Evolutionary conservation across 1,284 basidiomycete genomes (phyloP).

Genomic region (Pterulicium gracile): DNA sequence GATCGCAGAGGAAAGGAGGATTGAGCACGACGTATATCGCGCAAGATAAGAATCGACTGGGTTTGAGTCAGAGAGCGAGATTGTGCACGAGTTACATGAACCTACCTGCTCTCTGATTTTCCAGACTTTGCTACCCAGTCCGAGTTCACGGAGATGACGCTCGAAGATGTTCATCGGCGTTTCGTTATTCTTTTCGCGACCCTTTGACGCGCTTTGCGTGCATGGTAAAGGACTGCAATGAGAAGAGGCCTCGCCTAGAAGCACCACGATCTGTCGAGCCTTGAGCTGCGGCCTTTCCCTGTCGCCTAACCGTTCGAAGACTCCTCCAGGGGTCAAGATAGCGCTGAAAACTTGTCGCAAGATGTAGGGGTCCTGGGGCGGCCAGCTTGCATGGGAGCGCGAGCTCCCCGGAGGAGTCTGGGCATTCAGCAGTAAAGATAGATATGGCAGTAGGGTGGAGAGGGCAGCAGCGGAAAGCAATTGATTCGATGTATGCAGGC

Average conservation of each 20-base stretch:
- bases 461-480: slow-evolving; percentile 70
- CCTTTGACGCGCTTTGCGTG: too few species aligned
- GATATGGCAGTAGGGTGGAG: slow-evolving; percentile 48
- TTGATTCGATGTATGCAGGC: slow-evolving; percentile 71
- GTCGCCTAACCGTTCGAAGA: slow-evolving; percentile 79
- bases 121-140: slow-evolving; percentile 69
- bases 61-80: slow-evolving; percentile 7
- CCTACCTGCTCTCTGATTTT: slow-evolving; percentile 78
- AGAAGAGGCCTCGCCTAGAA: slow-evolving; percentile 54
- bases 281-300: slow-evolving; percentile 64
- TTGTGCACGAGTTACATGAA: slow-evolving; percentile 15
- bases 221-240: too few species aligned
- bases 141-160: slow-evolving; percentile 59
- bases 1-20: slow-evolving; percentile 75
- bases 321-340: slow-evolving; percentile 62
- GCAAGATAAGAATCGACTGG: slow-evolving; percentile 55
- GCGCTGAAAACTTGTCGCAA: slow-evolving; percentile 58
- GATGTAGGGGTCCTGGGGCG: slow-evolving; percentile 43
- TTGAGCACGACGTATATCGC: slow-evolving; percentile 55
- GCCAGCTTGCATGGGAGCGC: too few species aligned
- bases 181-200: slow-evolving; percentile 36
- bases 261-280: slow-evolving; percentile 64
- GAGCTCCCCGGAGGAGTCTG: too few species aligned
- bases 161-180: slow-evolving; percentile 72
- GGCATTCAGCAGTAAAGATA: slow-evolving; percentile 60